Evolutionary conservation across 208 protist species (phyloP), one percentile per base, ranked within the genome.

Genomic region (Acanthamoeba rhysodes): DNA sequence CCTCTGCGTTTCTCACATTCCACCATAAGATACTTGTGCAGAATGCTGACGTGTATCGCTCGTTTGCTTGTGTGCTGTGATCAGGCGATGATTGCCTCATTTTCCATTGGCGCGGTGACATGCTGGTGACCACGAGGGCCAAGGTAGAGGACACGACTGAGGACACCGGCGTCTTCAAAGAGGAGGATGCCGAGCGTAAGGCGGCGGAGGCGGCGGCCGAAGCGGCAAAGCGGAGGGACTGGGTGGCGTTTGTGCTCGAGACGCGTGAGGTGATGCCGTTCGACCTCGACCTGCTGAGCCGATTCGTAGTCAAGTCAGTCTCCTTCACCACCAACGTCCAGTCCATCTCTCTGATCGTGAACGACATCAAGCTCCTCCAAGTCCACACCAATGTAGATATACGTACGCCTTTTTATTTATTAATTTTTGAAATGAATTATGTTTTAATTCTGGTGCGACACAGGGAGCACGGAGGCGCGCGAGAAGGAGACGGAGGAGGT

Each of bases 241-340:
- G 80, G 80, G 80, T 88, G 53, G 80, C 50, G 29, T 88, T 88
- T n/a, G 80, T 88, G 53, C 50, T 88, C 27, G 80, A 88, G 80
- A 88, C 80, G 50, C 45, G 80, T 9, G 80, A 88, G 53, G 53
- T 41, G 50, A 88, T 88, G 80, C 80, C 80, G 6, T 88, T 88
- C 80, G 80, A 88, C 53, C 80, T 88, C n/a, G 80, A 88, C 80
- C 50, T 53, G 53, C 50, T 88, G 80, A 88, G 80, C 50, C 80
- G 80, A 34, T 88, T 88, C 80, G 53, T 88, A 24, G 80, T 88
- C 80, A 88, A 88, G 80, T 88, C 80, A 9, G 32, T 88, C 27
- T 88, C 80, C 7, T 88, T 88, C 80, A 88, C 80, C 4, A 88
- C 80, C 50, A 88, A 88, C 80, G 80, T 88, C 10, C 80, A 41